Base-by-base conservation (phyloP, 2,329 filamentous ascomycete genomes). In the Cyanodermella asteris region DNA sequence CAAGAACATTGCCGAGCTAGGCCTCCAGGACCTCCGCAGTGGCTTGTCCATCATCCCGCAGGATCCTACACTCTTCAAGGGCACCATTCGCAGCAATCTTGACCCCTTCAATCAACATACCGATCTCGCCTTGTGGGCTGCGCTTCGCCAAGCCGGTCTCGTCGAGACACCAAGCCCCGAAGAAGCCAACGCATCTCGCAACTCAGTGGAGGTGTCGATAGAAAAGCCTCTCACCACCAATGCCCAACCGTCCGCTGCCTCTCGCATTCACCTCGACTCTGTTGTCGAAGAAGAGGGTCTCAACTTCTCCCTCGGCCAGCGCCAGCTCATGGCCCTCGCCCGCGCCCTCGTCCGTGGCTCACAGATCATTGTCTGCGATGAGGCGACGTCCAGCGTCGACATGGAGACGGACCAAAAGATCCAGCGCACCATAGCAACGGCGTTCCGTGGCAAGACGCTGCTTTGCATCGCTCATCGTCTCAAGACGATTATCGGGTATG, bases 341-440 rank as follows among this genome's bases (percentile, higher is more conserved):
- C 71, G 87, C 1, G 87, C 87, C 0, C 64, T 97, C 3, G 84
- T 94, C 4, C 71, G 84, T 18, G 69, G 72, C 21, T 75, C 72
- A 1, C 78, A 75, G 38, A 93, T 94, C 49, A 93, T 94, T 38
- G 72, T 97, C 24, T 93, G 84, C 48, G 87, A 97, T 53, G 87
- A 97, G 49, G 87, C 87, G 1, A 97, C 87, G 0, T 80, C 72
- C 2, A 76, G 68, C 0, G 82, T 94, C 6, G 84, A 94, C 47
- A 87, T 93, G 58, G 84, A 93, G 43, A 94, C 84, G 3, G 87
- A 97, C 44, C 73, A 80, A 49, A 90, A 87, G 61, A 91, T 94
- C 43, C 84, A 94, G 49, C 56, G 59, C 28, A 91, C 82, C 4
- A 93, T 94, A 48, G 72, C 77, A 1, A 61, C 64, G 1, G 82